A percentile compares a stretch with the other conserved stretches of the same genome.
Evolutionary conservation across 495 filamentous ascomycete species (phyloP).

Genomic region (Penicillium bovifimosum): DNA sequence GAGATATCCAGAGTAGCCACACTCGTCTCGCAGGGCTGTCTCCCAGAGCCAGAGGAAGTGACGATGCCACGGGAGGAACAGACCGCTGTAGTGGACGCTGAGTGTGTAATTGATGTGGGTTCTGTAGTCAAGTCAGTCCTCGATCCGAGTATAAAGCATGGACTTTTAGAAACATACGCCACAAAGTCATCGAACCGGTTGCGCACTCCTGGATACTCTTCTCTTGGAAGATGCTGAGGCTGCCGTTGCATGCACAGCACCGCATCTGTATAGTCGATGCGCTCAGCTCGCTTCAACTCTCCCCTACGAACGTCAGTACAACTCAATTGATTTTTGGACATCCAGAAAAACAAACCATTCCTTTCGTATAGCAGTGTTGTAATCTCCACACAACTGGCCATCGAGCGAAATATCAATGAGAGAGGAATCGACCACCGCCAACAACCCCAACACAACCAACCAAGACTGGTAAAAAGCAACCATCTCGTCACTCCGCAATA

Average conservation of each 20-base stretch:
- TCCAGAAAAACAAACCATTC: neutral
- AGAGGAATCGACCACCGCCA: neutral
- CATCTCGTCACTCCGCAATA: neutral
- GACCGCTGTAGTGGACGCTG: conserved; percentile 27
- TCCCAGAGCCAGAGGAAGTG: conserved; percentile 58
- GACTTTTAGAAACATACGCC: conserved; percentile 29
- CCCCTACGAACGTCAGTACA: conserved; percentile 26
- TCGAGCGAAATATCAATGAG: neutral
- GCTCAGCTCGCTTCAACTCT: conserved; percentile 25
- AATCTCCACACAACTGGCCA: neutral
- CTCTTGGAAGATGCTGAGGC: conserved; percentile 35
- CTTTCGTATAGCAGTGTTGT: neutral
- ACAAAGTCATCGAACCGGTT: conserved; percentile 53
- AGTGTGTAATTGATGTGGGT: conserved; percentile 47
- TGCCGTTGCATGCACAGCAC: conserved; percentile 42
- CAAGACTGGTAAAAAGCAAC: conserved; percentile 1
- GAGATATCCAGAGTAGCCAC: conserved; percentile 55
- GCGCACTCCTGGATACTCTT: conserved; percentile 43
- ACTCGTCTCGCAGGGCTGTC: conserved; percentile 59
- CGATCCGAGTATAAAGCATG: neutral
- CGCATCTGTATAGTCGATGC: conserved; percentile 43
- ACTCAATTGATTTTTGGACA: neutral
- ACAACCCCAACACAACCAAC: neutral
- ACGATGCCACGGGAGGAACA: conserved; percentile 64
- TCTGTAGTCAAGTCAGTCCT: conserved; percentile 22